Base-by-base conservation (phyloP, 129 eudicot genomes). In the Mikania micrantha region DNA sequence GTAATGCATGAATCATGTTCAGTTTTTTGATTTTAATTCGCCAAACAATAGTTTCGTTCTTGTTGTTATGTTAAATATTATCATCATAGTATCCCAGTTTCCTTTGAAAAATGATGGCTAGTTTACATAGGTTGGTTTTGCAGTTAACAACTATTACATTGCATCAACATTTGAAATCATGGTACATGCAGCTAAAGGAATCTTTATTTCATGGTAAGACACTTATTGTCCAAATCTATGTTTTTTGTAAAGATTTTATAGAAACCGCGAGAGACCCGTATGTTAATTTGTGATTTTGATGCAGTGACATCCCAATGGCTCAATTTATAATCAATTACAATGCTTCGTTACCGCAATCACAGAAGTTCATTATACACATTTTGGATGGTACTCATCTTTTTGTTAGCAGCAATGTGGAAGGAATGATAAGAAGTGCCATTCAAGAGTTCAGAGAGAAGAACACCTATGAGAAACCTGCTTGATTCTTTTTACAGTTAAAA, bases 291-390 rank as follows among this genome's bases (percentile, higher is more conserved):
- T 75, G 10, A 6, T 66, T 8, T 66, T 8, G 20, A 65, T 79
- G 82, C 88, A 93, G 96, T 52, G 99, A 93, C 74, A 73, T 94
- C 71, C 99, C 99, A 1, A 94, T 94, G 96, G 93, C 99, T 8
- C 95, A 89, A 54, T 89, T 94, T 73, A 94, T 93, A 63, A 89
- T 89, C 53, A 86, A 81, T 70, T 70, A 78, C 77, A 87, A 93
- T 56, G 81, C 79, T 1, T 56, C 85, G 9, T 78, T 86, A 73
- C 99, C 99, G 41, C 83, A 79, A 57, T 65, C 85, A 36, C 96
- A 89, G 70, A 89, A 87, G 80, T 94, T 94, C 53, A 87, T 94
- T 31, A 84, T 86, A 69, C 95, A 85, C 15, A 80, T 82, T 11
- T 60, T 94, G 57, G 99, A 94, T 50, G 68, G 47, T 39, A 89